A percentile compares a stretch with the other conserved stretches of the same genome.
Conservation (phyloP, 352 stramenopile species). For the Pythium aquatile region DNA sequence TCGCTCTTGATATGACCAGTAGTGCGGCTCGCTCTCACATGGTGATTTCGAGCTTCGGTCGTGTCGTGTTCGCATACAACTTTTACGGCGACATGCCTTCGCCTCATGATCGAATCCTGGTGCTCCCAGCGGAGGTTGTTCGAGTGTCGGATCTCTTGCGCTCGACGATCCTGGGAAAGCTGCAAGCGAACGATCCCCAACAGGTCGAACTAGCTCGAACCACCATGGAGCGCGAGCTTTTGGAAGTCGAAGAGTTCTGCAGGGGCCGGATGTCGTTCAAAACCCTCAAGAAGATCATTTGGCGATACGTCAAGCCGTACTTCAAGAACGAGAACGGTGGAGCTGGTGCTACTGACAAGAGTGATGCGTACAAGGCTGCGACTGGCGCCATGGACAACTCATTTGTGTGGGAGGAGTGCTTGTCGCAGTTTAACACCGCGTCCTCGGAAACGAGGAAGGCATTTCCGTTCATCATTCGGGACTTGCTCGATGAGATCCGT, state of each 20-base stretch:
- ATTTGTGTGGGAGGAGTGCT: conserved; percentile 51
- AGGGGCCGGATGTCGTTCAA: conserved; percentile 25
- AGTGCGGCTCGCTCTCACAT: neutral
- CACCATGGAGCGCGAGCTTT: conserved; percentile 38
- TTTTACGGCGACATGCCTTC: conserved; percentile 32
- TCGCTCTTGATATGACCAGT: neutral
- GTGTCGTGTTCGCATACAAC: conserved; percentile 35
- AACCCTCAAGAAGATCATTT: conserved; percentile 26
- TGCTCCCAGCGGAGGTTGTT: conserved; percentile 48
- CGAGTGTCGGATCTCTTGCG: conserved; percentile 44
- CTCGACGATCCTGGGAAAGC: conserved; percentile 45
- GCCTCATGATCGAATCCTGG: conserved; percentile 34
- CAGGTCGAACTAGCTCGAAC: conserved; percentile 29
- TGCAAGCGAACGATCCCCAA: conserved; percentile 43
- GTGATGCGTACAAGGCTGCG: conserved; percentile 31
- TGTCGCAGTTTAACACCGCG: conserved; percentile 33
- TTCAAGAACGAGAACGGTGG: conserved; percentile 6
- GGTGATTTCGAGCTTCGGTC: conserved; percentile 16
- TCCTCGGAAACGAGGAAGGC: conserved; percentile 26
- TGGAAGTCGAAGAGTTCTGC: conserved; percentile 39
- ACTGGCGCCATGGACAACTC: conserved; percentile 25
- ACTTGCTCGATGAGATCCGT: conserved; percentile 52
- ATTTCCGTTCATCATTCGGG: conserved; percentile 48
- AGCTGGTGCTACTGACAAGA: conserved; percentile 26
- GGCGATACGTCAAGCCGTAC: conserved; percentile 26